A percentile compares a stretch with the other conserved stretches of the same genome.
phyloP scores from a whole-genome alignment of 306 rosid genomes.

The Cucumis cinereus region DNA sequence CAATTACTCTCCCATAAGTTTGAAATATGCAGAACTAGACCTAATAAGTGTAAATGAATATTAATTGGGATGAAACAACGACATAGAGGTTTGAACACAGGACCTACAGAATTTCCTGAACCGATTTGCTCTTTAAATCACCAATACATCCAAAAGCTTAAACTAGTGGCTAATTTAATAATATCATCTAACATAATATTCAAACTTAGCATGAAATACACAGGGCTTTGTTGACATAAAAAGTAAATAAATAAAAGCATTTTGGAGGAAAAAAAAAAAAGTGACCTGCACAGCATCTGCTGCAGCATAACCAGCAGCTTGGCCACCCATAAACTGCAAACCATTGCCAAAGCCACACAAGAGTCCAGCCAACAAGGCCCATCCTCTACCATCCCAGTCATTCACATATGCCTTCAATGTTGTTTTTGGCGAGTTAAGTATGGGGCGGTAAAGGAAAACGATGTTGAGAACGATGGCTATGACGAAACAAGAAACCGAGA shows the following conservation, averaged over 20 bases:
- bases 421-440: not conserved
- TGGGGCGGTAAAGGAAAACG: not conserved
- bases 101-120: too few relatives aligned
- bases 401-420: not conserved
- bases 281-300: not conserved
- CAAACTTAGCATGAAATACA: not conserved
- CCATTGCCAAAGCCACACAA: slow-evolving; percentile 4
- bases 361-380: not conserved
- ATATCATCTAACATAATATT: not conserved
- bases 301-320: slow-evolving; percentile 5
- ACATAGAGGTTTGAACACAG: too few relatives aligned
- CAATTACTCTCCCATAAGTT: too few relatives aligned
- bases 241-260: not conserved
- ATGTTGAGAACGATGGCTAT: not conserved
- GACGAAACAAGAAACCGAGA: not conserved
- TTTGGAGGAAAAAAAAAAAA: not conserved
- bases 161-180: too few relatives aligned
- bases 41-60: too few relatives aligned
- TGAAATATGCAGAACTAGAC: too few relatives aligned
- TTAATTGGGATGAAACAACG: too few relatives aligned
- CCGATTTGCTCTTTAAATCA: too few relatives aligned
- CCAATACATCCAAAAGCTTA: too few relatives aligned
- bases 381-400: not conserved
- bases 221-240: not conserved
- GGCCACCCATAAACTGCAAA: not conserved